Evolutionary conservation across 345 rosid species (phyloP), one percentile per base, ranked within the genome.

Genomic region (Populus alba): DNA sequence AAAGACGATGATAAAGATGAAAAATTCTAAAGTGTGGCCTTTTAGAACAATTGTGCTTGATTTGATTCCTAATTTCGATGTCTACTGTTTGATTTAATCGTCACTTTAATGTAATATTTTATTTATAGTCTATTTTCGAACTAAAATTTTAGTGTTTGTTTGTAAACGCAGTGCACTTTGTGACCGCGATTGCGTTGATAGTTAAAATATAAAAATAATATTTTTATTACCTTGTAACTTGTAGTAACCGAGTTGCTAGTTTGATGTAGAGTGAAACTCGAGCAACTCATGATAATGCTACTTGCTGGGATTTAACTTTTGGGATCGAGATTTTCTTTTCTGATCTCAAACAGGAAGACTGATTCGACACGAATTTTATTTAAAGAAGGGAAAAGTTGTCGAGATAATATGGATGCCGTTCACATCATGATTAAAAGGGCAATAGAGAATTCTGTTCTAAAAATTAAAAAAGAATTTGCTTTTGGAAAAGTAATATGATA

Each of bases 401-500:
- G n/a, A 49, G 62, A 31, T 31, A 63, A 43, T 43, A 31, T 17
- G 33, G 70, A 78, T 33, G 15, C 69, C 70, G 27, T 75, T 71
- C 39, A 67, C 67, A 38, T 70, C 78, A 74, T 69, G 51, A 59
- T n/a, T n/a, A 57, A n/a, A 20, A 53, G 59, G 23, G 61, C 68
- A 66, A 4, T 5, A 18, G 45, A 31, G 20, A 31, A 49, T 33
- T 38, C 53, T 37, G 15, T 16, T 13, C 9, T 68, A 51, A 17
- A 65, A 17, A 45, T 33, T 16, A 66, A 53, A 41, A n/a, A 67
- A 18, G 23, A 53, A 41, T 1, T 75, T 75, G 68, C 71, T 83
- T 80, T 77, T 49, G 61, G 25, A 61, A 73, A 69, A 76, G 67
- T 29, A 13, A n/a, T 9, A 3, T 49, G 59, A 68, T 12, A 69